Percentiles rank a stretch among this genome's conserved stretches.
Evolutionary conservation across 352 stramenopile species (phyloP).

Genomic region (Phytopythium boreale): DNA sequence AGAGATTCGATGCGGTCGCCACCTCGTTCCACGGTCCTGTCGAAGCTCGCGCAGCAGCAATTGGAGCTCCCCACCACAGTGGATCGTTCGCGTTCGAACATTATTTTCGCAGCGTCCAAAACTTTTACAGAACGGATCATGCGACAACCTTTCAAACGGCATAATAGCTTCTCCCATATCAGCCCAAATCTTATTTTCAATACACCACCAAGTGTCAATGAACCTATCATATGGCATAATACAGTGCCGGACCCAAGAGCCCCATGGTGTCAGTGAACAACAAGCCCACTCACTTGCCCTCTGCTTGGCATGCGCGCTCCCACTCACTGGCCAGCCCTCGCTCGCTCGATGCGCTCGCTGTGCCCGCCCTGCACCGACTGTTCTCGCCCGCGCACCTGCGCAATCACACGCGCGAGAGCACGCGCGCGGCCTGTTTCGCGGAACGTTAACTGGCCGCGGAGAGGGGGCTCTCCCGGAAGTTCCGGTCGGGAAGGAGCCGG

Average conservation of each 20-base stretch:
- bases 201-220: not conserved
- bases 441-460: not conserved
- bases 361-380: no score
- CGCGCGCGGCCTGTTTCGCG: not conserved
- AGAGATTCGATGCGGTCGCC: not conserved
- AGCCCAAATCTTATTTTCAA: not conserved
- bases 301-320: not conserved
- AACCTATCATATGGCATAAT: not conserved
- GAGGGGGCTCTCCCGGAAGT: not conserved
- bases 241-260: not conserved
- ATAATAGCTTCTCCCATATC: not conserved
- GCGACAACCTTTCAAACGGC: not conserved
- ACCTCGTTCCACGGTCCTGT: not conserved
- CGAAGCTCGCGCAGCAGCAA: not conserved
- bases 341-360: no score
- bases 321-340: not conserved
- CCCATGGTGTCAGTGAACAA: no score
- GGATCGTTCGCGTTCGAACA: not conserved
- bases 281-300: no score
- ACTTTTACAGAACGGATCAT: not conserved
- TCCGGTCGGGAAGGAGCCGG: constrained; percentile 1
- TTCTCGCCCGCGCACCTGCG: not conserved
- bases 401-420: not conserved
- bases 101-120: not conserved
- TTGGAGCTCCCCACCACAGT: not conserved